Conservation (phyloP, 768 basidiomycete genomes). For the Hemileccinum impolitum region DNA sequence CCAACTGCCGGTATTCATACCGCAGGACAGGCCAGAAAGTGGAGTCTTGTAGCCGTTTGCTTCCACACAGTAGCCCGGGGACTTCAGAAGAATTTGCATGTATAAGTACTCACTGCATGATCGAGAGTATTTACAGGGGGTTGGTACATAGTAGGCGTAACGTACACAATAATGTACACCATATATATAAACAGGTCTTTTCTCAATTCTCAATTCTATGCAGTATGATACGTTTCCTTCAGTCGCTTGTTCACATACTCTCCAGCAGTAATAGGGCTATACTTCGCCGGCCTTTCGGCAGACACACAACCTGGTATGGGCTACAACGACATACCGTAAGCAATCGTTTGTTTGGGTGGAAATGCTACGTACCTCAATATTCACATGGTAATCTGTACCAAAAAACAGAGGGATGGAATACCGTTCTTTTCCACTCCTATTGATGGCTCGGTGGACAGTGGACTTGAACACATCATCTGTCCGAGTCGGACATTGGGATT, state of each 20-base stretch:
- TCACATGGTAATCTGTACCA: conserved; percentile 83
- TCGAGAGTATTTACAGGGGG: no score
- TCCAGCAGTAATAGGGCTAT: conserved; percentile 72
- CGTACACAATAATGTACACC: no score
- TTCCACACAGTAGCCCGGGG: no score
- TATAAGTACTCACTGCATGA: no score
- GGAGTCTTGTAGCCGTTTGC: no score
- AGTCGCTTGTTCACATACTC: conserved; percentile 79
- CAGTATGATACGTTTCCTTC: conserved; percentile 39
- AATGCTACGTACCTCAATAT: conserved; percentile 55
- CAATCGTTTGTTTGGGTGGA: not conserved
- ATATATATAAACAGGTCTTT: not conserved
- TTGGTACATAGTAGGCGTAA: no score
- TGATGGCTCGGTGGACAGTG: conserved; percentile 83
- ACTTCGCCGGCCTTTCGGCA: conserved; percentile 55
- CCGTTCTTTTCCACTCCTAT: conserved; percentile 62
- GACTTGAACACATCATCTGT: conserved; percentile 88
- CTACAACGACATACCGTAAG: conserved; percentile 8
- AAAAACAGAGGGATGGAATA: conserved; percentile 92
- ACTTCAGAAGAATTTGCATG: no score
- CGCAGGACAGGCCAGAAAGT: no score
- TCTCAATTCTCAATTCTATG: not conserved
- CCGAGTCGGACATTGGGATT: not conserved
- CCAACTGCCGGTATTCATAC: no score
- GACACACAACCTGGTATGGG: conserved; percentile 50